Base-by-base conservation (phyloP, 176 grass and related monocot species). In the Triticum monococcum region DNA sequence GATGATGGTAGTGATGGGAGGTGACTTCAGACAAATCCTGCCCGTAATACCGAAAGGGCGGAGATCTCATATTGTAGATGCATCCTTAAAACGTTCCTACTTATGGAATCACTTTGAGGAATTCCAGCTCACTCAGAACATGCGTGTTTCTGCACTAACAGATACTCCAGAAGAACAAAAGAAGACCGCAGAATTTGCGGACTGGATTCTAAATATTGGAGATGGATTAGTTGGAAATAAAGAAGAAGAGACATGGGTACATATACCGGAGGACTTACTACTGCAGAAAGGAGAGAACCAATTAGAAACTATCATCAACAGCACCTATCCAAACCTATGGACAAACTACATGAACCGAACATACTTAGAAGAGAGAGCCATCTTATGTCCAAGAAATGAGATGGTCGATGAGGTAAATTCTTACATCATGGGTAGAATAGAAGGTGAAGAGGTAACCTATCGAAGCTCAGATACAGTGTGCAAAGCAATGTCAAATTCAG, bases 11-110 rank as follows among this genome's bases (percentile, higher is more conserved):
- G 54, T 80, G 4, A 26, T 72, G 43, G 75, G 85, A 43, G 66
- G 86, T 0, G 45, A 82, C 71, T 82, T 87, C 37, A 18, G 79
- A 8, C 45, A 87, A 57, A 87, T 82, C 18, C 79, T 87, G 3
- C 61, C 61, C 3, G 23, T 87, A 0, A 46, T 87, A 11, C 9
- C 30, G 3, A 77, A 87, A 20, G 45, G 61, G n/a, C 28, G 45
- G 28, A 26, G 60, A 3, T 12, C 32, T 25, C 7, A 68, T 14
- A 80, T 22, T 24, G 23, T 86, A 14, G 60, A 70, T 10, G 65
- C 76, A 2, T 86, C 50, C 3, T 60, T 86, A 20, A 86, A 86
- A 31, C 36, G 17, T 1, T 80, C 66, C 6, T 71, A 80, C 18
- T 52, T 86, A 28, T 86, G 84, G 84, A 7, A 60, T 7, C 11